Evolutionary conservation across 495 filamentous ascomycete genomes (phyloP).

Genomic region (Stereocaulon alpinum): DNA sequence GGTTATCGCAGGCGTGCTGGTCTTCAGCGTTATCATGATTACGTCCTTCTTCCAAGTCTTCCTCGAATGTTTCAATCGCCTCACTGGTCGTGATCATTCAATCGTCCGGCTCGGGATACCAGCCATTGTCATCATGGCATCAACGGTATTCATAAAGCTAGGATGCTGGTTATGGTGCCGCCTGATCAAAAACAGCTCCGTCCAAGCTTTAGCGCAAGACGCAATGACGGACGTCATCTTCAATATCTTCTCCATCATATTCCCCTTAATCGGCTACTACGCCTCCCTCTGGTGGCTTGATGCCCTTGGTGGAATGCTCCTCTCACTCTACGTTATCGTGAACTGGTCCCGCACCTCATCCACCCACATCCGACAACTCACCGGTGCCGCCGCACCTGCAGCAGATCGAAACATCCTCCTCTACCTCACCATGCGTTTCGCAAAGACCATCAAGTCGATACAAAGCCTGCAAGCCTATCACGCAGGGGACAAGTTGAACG

Average conservation of each 20-base stretch:
- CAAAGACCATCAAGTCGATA: slow-evolving; percentile 77
- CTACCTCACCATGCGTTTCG: slow-evolving; percentile 91
- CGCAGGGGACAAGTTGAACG: slow-evolving; percentile 78
- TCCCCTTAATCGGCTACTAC: slow-evolving; percentile 67
- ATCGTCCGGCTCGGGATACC: slow-evolving; percentile 63
- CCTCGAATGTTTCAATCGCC: slow-evolving; percentile 55
- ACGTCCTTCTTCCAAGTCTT: slow-evolving; percentile 81
- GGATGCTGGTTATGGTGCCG: slow-evolving; percentile 88
- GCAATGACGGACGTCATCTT: slow-evolving; percentile 72
- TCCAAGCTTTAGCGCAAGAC: slow-evolving; percentile 69
- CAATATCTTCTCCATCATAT: slow-evolving; percentile 82
- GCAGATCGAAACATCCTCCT: slow-evolving; percentile 77
- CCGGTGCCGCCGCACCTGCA: slow-evolving; percentile 67
- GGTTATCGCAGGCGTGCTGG: slow-evolving; percentile 41
- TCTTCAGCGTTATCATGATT: slow-evolving; percentile 78
- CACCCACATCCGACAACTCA: slow-evolving; percentile 74
- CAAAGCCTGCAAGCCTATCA: slow-evolving; percentile 85
- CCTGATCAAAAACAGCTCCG: slow-evolving; percentile 74
- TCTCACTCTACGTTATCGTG: slow-evolving; percentile 73
- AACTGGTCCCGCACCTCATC: slow-evolving; percentile 71
- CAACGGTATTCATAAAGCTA: slow-evolving; percentile 72
- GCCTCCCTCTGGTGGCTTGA: slow-evolving; percentile 78
- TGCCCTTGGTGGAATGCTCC: slow-evolving; percentile 68
- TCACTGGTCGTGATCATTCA: slow-evolving; percentile 51
- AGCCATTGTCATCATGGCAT: slow-evolving; percentile 65